Evolutionary conservation across 1,139 yeast genomes (phyloP), one percentile per base, ranked within the genome.

Genomic region (Meyerozyma elateridarum): DNA sequence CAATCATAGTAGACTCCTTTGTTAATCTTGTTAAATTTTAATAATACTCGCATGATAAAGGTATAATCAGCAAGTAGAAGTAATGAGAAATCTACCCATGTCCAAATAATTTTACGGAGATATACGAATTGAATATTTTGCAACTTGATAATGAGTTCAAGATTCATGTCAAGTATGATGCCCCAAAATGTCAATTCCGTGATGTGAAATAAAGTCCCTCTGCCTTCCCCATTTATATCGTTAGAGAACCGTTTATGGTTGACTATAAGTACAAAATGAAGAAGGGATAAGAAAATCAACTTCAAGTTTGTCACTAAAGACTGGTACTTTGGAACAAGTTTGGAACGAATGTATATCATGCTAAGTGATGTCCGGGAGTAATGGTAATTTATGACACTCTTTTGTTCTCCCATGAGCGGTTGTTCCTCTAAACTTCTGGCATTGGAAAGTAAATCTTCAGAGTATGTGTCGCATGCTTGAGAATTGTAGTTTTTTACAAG

Each of bases 301-400:
- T 63, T 61, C 28, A 64, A 38, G 43, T 66, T 66, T 5, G 59
- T 56, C n/a, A 66, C 67, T 35, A 65, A 46, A 1, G 68, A 56
- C 39, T 66, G 72, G 39, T 67, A 66, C 36, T 64, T 65, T 3
- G 73, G 73, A 3, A 67, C 72, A 6, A 50, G 48, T 20, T 54
- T 56, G 7, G 69, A 49, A 27, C 72, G 41, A 12, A 47, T 44
- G 16, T 52, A 46, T n/a, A 63, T 51, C 28, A 54, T 56, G 22
- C 45, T 43, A 20, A 65, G 51, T 4, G 67, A 51, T 2, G 61
- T 50, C 29, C 53, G 49, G 22, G 50, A 53, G 45, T 52, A 61
- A 31, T 50, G 49, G 38, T 64, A 71, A 31, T 73, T 66, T 15
- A 56, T 52, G 8, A 73, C 26, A n/a, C 26, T 22, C 15, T 22